Evolutionary conservation across 371 early-diverging fungal species (phyloP), one percentile per base, ranked within the genome.

Genomic region (Mucor circinelloides): DNA sequence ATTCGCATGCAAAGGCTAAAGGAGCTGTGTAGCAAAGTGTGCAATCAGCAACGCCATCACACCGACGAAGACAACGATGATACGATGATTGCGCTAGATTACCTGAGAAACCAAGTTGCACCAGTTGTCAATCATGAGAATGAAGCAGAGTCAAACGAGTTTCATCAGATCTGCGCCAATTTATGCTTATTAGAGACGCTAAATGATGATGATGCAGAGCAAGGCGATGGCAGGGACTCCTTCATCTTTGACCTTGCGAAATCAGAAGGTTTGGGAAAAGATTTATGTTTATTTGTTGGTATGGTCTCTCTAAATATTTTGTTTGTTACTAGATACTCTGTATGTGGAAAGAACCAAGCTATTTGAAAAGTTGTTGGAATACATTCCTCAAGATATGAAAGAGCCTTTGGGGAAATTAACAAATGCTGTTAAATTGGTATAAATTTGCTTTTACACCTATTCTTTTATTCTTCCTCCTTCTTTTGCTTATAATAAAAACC

Each of bases 301-400:
- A 19, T 67, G 40, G 19, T 31, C 27, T 54, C 21, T 66, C 36
- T 52, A 60, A 23, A 23, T 40, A 27, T 55, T 36, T 46, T 25
- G 19, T 50, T 50, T 50, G 50, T 23, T 50, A 36, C 12, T 58
- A 65, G 73, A 72, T 31, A 66, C 63, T 15, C 66, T 78, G 27
- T 84, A 78, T 64, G 68, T 70, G 17, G 74, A 83, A 19, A 85
- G 96, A 17, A 89, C 84, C 0, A 78, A 84, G 55, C 64, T 95
- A 40, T 94, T 89, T 74, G 91, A 94, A 40, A 77, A 68, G 17
- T 74, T 95, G 32, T 76, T 94, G 30, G 84, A 80, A 23, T 94
- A 83, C 72, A 92, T 95, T 79, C 93, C 96, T 8, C 83, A 89
- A 31, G 75, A 81, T 34, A 91, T 93, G 92, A 88, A 91, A 68